These are phyloP conservation scores for Sechiopsis laciniata DNA, from an alignment of 306 rosid species.

Conservation along the genomic window DNA sequence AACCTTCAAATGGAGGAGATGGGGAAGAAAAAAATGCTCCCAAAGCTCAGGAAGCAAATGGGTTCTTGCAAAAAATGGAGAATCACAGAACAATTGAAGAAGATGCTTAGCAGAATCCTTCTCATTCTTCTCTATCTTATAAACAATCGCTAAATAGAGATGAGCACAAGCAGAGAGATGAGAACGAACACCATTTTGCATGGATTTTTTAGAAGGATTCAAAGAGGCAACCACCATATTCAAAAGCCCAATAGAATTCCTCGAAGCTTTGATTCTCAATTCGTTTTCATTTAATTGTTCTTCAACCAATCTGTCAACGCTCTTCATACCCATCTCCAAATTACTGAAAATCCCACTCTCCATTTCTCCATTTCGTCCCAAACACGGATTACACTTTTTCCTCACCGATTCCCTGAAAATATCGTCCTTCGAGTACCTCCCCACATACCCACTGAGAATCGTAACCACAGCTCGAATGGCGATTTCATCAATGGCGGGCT, in stretches of 20 bases:
- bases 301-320: slow-evolving; percentile 46
- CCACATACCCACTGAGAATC: slow-evolving; percentile 59
- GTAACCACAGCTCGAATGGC: slow-evolving; percentile 58
- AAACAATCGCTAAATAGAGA: slow-evolving; percentile 62
- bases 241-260: slow-evolving; percentile 43
- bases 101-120: slow-evolving; percentile 54
- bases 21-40: slow-evolving; percentile 81
- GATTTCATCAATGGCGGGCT: slow-evolving; percentile 49
- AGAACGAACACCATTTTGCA: slow-evolving; percentile 33
- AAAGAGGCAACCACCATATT: slow-evolving; percentile 26
- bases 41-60: slow-evolving; percentile 75
- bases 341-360: slow-evolving; percentile 30
- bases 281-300: slow-evolving; percentile 31
- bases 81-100: slow-evolving; percentile 61
- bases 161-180: slow-evolving; percentile 67
- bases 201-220: slow-evolving; percentile 29
- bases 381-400: slow-evolving; percentile 45
- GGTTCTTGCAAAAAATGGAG: slow-evolving; percentile 64
- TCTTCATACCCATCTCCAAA: slow-evolving; percentile 44
- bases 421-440: slow-evolving; percentile 47
- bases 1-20: slow-evolving; percentile 67
- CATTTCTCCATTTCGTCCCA: too few species aligned
- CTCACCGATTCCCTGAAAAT: slow-evolving; percentile 40
- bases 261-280: slow-evolving; percentile 32
- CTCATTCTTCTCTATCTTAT: slow-evolving; percentile 61